Conservation (phyloP, 495 filamentous ascomycete species). For the Pseudotulostoma volvatum region DNA sequence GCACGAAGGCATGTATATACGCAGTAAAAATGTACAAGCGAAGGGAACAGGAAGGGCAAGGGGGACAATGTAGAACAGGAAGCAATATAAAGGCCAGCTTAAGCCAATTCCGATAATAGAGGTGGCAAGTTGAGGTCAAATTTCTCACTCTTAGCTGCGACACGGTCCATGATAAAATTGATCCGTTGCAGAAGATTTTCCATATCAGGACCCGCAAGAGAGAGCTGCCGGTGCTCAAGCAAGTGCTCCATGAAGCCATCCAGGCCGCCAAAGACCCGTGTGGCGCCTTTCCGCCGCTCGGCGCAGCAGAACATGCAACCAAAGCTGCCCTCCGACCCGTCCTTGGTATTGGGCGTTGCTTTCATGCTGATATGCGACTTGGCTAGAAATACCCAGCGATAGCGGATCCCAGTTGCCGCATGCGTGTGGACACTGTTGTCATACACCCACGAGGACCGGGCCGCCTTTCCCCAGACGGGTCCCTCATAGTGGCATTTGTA, state of each 20-base stretch:
- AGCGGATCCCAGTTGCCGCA: slow-evolving; percentile 21
- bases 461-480: slow-evolving; percentile 8
- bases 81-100: too few relatives aligned
- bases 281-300: slow-evolving; percentile 16
- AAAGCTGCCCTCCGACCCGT: slow-evolving; percentile 11
- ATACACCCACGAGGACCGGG: slow-evolving; percentile 10
- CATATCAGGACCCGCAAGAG: slow-evolving; percentile 4
- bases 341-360: slow-evolving; percentile 4
- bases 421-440: slow-evolving; percentile 17
- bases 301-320: slow-evolving; percentile 33
- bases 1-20: too few relatives aligned
- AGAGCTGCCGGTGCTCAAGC: slow-evolving; percentile 12
- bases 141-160: slow-evolving; percentile 16
- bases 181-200: slow-evolving; percentile 15
- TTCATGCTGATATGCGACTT: slow-evolving; percentile 28
- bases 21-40: too few relatives aligned
- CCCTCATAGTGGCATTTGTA: slow-evolving; percentile 27
- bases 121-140: slow-evolving; percentile 26
- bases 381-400: slow-evolving; percentile 34
- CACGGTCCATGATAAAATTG: slow-evolving; percentile 17
- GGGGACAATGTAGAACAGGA: too few relatives aligned
- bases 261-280: slow-evolving; percentile 20
- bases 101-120: not conserved
- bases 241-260: slow-evolving; percentile 31
- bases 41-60: too few relatives aligned